Conservation (phyloP, 345 rosid species). For the Abelmoschus esculentus region DNA sequence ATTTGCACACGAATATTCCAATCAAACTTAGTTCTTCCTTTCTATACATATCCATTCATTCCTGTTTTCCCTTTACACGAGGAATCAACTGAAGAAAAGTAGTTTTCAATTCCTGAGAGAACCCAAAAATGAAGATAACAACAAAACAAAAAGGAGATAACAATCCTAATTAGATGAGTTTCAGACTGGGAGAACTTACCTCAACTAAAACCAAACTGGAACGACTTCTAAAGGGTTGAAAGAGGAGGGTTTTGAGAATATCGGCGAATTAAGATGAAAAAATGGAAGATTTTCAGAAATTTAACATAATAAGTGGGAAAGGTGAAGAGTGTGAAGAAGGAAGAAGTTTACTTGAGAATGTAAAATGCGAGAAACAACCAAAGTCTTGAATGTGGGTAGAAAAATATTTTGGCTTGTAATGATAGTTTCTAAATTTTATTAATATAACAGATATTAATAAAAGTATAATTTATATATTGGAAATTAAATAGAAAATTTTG, state of each 20-base stretch:
- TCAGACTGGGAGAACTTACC: neutral
- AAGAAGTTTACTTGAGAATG: neutral
- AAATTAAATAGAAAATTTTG: no score
- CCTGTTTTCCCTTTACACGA: neutral
- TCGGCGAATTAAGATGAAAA: neutral
- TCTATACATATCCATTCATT: neutral
- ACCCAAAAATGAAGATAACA: neutral
- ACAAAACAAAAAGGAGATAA: neutral
- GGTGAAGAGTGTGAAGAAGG: neutral
- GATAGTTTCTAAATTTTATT: no score
- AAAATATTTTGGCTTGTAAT: no score
- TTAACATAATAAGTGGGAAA: neutral
- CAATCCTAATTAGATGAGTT: neutral
- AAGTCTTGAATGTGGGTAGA: neutral
- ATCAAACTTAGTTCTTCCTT: neutral
- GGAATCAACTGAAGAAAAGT: neutral
- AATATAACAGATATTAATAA: no score
- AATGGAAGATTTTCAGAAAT: neutral
- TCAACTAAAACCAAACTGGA: neutral
- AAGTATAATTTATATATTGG: no score
- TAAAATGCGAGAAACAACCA: neutral
- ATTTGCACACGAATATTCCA: neutral
- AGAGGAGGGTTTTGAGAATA: neutral
- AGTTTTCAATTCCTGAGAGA: neutral
- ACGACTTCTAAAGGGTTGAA: neutral